Percentiles rank a stretch among this genome's conserved stretches.
Conservation (phyloP, 495 filamentous ascomycete species). For the Acidiella bohemica region DNA sequence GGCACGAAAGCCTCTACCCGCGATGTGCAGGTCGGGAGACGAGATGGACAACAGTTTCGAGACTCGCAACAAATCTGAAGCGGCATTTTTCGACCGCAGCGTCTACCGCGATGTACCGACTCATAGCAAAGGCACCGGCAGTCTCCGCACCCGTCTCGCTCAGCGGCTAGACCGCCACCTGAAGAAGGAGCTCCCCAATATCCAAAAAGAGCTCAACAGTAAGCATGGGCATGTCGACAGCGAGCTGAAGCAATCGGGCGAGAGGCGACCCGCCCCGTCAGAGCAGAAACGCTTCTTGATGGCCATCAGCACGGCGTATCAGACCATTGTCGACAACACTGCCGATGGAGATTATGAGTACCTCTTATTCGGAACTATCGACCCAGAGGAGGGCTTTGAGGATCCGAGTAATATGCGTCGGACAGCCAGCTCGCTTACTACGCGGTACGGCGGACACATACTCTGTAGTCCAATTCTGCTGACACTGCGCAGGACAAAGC, state of each 20-base stretch:
- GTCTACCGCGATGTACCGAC: constrained; percentile 19
- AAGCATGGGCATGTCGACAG: not conserved
- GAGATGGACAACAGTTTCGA: constrained; percentile 25
- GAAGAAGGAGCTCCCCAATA: constrained; percentile 7
- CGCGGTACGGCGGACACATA: constrained; percentile 11
- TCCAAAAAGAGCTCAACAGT: constrained; percentile 7
- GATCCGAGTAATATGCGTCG: constrained; percentile 30
- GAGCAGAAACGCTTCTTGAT: constrained; percentile 13
- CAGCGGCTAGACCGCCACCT: constrained; percentile 21
- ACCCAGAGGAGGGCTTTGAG: constrained; percentile 24
- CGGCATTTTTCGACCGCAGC: constrained; percentile 28
- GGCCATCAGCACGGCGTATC: constrained; percentile 3
- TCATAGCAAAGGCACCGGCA: constrained; percentile 21
- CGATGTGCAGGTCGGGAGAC: constrained; percentile 34
- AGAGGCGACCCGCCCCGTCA: not conserved
- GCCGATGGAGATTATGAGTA: constrained; percentile 44
- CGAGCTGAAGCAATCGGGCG: constrained; percentile 2
- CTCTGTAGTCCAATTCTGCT: not conserved
- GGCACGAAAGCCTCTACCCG: constrained; percentile 35
- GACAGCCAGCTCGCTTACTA: constrained; percentile 15
- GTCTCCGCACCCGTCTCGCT: constrained; percentile 23
- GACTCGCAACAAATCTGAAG: constrained; percentile 34
- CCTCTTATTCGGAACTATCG: constrained; percentile 37
- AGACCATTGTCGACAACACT: constrained; percentile 35
- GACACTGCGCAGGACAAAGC: constrained; percentile 17